These are phyloP conservation scores for Filobasidium floriforme DNA, from an alignment of 768 basidiomycete genomes.

Conservation along the genomic window DNA sequence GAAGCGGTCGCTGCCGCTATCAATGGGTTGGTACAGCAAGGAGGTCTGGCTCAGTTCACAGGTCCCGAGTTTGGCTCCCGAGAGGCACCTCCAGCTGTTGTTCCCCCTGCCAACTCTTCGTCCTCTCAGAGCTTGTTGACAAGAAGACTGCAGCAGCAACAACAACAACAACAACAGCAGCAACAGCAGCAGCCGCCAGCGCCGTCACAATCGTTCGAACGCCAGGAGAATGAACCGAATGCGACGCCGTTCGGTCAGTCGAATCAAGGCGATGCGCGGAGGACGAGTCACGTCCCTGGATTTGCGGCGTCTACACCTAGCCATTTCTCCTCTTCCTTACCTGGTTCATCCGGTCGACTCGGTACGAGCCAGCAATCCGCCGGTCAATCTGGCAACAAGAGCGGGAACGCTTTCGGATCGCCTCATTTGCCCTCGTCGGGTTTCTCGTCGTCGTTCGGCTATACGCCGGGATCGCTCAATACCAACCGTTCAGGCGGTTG, in stretches of 20 bases:
- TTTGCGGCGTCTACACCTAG: background rate
- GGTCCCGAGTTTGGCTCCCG: background rate
- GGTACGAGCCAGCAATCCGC: background rate
- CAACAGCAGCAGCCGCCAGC: too few relatives aligned
- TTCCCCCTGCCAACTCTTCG: background rate
- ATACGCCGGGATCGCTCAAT: constrained; percentile 14
- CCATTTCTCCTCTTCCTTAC: constrained; percentile 14
- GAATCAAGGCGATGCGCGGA: too few relatives aligned
- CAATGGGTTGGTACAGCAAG: constrained; percentile 1
- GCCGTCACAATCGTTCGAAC: background rate
- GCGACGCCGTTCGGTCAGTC: too few relatives aligned
- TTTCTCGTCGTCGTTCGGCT: constrained; percentile 18
- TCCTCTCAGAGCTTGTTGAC: constrained; percentile 13
- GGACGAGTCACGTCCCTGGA: background rate
- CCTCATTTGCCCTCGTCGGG: constrained; percentile 10
- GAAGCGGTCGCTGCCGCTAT: constrained; percentile 7
- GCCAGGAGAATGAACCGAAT: background rate
- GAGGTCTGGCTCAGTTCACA: background rate
- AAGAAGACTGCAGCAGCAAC: constrained; percentile 13
- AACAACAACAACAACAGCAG: background rate
- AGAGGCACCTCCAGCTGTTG: constrained; percentile 1
- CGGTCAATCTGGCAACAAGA: background rate
- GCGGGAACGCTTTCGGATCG: background rate
- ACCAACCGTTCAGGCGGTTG: constrained; percentile 11
- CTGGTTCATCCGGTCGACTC: background rate